phyloP scores from a whole-genome alignment of 345 rosid species.

The Isatis tinctoria region DNA sequence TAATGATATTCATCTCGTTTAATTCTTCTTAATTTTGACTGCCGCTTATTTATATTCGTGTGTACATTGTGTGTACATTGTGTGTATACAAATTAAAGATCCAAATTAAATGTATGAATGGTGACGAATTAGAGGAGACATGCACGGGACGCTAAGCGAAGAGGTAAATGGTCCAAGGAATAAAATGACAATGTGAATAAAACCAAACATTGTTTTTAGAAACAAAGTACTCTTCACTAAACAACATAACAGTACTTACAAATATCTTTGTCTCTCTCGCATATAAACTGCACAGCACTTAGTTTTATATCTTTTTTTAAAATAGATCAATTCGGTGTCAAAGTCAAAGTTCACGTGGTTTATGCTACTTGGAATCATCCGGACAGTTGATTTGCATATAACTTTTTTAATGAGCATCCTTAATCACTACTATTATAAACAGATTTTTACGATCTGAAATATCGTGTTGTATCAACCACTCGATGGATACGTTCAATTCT shows the following conservation, averaged over 20 bases:
- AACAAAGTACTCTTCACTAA: constrained; percentile 27
- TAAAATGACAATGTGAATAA: constrained; percentile 32
- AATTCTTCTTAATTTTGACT: not conserved
- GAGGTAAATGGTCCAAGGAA: constrained; percentile 23
- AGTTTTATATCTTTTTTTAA: not conserved
- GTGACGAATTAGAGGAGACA: constrained; percentile 19
- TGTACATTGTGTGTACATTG: not conserved
- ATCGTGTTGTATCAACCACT: too few species aligned
- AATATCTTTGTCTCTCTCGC: constrained; percentile 20
- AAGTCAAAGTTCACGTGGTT: constrained; percentile 33
- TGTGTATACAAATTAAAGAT: not conserved
- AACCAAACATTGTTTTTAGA: constrained; percentile 34
- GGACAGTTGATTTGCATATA: not conserved
- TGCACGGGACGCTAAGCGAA: constrained; percentile 29
- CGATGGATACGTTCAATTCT: not conserved
- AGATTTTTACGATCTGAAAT: not conserved
- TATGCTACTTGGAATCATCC: constrained; percentile 19
- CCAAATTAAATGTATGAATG: not conserved
- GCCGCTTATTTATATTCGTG: not conserved
- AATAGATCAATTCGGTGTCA: not conserved
- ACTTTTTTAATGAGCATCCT: not conserved
- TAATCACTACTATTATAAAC: not conserved
- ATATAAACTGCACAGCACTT: constrained; percentile 6
- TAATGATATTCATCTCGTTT: not conserved
- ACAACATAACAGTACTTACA: constrained; percentile 17